These are phyloP conservation scores for Ophiostoma ulmi DNA, from an alignment of 2,329 filamentous ascomycete genomes.

Conservation along the genomic window DNA sequence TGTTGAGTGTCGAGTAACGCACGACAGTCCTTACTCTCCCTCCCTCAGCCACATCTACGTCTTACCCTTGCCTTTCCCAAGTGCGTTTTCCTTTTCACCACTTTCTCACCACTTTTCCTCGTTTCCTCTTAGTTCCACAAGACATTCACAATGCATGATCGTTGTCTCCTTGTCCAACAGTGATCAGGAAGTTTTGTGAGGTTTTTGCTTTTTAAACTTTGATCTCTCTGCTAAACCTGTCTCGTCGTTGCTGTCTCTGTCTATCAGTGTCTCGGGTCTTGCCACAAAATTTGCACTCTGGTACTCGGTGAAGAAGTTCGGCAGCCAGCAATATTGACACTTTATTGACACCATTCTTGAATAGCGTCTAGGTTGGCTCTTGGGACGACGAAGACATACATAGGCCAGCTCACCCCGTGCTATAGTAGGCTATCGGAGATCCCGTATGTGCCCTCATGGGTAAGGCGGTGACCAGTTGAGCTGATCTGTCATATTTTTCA, in stretches of 20 bases:
- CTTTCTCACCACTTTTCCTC: too few species aligned
- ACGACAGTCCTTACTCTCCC: neutral
- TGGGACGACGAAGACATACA: too few species aligned
- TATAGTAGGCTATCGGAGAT: neutral
- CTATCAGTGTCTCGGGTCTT: neutral
- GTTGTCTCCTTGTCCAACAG: neutral
- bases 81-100: too few species aligned
- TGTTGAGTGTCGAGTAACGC: neutral
- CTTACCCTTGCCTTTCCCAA: too few species aligned
- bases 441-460: neutral
- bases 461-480: neutral
- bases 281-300: neutral
- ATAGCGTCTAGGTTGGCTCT: neutral
- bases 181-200: constrained; percentile 2
- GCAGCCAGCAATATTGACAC: neutral
- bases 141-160: neutral
- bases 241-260: neutral
- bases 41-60: neutral
- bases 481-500: neutral
- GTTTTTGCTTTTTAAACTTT: neutral
- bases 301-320: constrained; percentile 8
- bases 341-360: neutral
- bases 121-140: neutral
- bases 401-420: neutral
- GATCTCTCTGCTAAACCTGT: neutral